Evolutionary conservation across 305 asterid genomes (phyloP).

Genomic region (Salvia sclarea): DNA sequence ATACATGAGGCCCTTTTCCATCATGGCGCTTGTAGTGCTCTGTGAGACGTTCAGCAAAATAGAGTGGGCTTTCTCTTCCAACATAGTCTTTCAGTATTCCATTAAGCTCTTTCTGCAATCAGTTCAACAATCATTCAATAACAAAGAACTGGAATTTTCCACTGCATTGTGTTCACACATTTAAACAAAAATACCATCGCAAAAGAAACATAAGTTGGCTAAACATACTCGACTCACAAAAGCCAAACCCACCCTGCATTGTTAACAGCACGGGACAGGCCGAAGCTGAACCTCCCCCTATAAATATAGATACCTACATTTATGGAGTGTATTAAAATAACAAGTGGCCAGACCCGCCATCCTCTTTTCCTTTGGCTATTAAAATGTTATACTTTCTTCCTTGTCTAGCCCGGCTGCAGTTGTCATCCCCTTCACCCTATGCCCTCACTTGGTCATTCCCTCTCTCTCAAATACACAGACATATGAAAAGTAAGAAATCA

Average conservation of each 20-base stretch:
- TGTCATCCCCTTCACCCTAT: not conserved
- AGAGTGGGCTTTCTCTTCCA: constrained; percentile 92
- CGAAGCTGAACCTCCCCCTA: not conserved
- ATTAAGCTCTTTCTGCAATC: constrained; percentile 67
- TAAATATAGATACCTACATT: not conserved
- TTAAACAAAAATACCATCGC: not conserved
- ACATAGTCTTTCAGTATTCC: constrained; percentile 93
- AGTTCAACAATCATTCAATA: constrained; percentile 6
- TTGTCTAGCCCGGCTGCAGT: not conserved
- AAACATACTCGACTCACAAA: not conserved
- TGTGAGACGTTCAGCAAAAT: constrained; percentile 84
- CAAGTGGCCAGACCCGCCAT: not conserved
- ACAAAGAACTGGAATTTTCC: not conserved
- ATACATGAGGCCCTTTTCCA: constrained; percentile 82
- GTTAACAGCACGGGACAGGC: not conserved
- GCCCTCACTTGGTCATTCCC: not conserved
- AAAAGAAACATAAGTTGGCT: not conserved
- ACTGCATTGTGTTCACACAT: not conserved
- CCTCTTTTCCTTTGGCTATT: not conserved
- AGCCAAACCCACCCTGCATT: not conserved
- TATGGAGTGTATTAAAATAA: not conserved
- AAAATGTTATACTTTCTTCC: not conserved
- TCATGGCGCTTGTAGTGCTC: constrained; percentile 72
- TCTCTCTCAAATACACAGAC: not conserved
- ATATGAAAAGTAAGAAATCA: not conserved